Conservation (phyloP, 176 grass and related monocot genomes). For the Thinopyrum elongatum region DNA sequence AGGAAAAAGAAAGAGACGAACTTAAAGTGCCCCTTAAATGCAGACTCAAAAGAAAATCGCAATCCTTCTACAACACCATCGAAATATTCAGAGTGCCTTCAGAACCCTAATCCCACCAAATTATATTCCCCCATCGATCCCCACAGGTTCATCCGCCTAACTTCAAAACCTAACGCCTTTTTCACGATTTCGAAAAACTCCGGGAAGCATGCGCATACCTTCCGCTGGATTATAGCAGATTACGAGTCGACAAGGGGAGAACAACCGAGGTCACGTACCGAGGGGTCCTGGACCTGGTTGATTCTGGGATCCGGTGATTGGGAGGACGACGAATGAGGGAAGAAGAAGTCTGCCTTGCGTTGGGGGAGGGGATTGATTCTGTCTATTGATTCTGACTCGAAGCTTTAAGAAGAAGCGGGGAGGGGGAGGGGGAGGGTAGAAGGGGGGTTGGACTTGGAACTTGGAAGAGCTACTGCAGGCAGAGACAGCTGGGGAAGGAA, state of each 20-base stretch:
- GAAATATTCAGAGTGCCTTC: neutral
- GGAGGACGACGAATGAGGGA: neutral
- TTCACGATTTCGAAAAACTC: neutral
- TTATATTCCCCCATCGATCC: neutral
- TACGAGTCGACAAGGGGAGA: neutral
- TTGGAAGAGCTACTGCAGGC: neutral
- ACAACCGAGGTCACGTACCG: slow-evolving; percentile 22
- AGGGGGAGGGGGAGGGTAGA: neutral
- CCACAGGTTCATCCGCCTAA: neutral
- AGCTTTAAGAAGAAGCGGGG: slow-evolving; percentile 13
- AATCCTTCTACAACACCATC: neutral
- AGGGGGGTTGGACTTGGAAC: neutral
- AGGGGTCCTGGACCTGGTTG: neutral
- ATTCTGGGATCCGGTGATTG: neutral
- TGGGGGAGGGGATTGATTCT: slow-evolving; percentile 27
- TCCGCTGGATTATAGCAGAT: neutral
- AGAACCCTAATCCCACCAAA: neutral
- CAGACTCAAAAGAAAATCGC: neutral
- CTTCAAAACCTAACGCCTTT: neutral
- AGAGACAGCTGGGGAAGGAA: neutral
- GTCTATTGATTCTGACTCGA: slow-evolving; percentile 24
- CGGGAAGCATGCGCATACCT: neutral
- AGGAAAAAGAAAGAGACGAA: neutral
- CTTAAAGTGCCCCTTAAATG: neutral
- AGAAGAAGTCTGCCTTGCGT: slow-evolving; percentile 17